Base-by-base conservation (phyloP, 2,329 filamentous ascomycete genomes). In the Arthrobotrys musiformis region DNA sequence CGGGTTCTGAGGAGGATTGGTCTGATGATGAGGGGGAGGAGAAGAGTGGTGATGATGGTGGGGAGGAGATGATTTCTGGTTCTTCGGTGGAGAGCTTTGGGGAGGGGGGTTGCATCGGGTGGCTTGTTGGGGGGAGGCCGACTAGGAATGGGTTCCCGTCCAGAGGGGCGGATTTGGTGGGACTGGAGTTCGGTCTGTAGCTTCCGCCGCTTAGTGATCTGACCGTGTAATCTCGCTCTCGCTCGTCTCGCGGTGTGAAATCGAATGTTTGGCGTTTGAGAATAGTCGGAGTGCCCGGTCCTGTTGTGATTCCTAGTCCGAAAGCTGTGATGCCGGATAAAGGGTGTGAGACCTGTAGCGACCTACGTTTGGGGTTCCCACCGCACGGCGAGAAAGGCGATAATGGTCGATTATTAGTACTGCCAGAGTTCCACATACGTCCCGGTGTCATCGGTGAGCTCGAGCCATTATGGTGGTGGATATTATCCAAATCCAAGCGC, bases 201-300 rank as follows among this genome's bases (percentile, higher is more conserved):
- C n/a, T 50, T 22, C 30, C 40, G 15, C 37, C 56, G 17, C 52
- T 58, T 9, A 33, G 1, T 1, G 54, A 52, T 7, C 48, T 28
- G 2, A 42, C 30, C 4, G 28, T 40, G 44, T n/a, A 3, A 13
- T 13, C 46, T 15, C 6, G 22, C 4, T 42, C 42, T 56, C 26
- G 54, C 11, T 30, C 67, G 5, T 26, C 40, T 19, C 33, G 9
- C 22, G 50, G 42, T 6, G 73, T 56, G 50, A 77, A 77, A 54
- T 77, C 73, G 24, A 70, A 77, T 6, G 73, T 77, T 22, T 77
- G 73, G 6, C 73, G 48, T 37, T 77, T 77, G 24, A 77, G 17
- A 0, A 50, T 8, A 15, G 73, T 77, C 0, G 73, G 73, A 0
- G 73, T 77, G 4, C 58, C 58, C 0, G 35, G 13, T 1, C 35